Conservation (phyloP, 257 asterid genomes). For the Solanum raphanifolium region DNA sequence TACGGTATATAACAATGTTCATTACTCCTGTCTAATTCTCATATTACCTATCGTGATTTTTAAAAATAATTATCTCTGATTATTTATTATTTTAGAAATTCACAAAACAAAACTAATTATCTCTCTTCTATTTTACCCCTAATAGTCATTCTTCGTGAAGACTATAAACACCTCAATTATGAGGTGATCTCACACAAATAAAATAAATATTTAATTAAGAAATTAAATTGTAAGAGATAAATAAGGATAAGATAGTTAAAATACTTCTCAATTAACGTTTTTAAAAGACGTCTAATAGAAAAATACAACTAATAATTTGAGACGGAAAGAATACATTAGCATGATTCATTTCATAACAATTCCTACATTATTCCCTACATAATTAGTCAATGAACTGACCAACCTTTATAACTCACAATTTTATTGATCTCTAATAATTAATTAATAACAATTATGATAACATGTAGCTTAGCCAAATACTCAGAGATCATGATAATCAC, state of each 20-base stretch:
- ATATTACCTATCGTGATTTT: background rate
- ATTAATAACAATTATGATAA: background rate
- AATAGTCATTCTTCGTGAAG: background rate
- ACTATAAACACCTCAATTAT: background rate
- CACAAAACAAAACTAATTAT: no score
- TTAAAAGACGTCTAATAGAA: no score
- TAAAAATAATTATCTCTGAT: no score
- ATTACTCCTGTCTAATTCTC: background rate
- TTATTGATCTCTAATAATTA: background rate
- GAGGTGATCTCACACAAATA: no score
- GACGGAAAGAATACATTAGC: accelerated
- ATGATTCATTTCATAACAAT: no score
- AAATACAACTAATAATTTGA: no score
- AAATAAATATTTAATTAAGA: no score
- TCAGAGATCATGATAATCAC: background rate
- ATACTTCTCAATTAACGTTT: background rate
- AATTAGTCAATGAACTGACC: no score
- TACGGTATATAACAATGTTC: background rate
- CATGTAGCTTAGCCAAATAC: background rate
- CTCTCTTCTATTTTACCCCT: background rate
- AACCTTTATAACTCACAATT: background rate
- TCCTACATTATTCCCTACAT: background rate
- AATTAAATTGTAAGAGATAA: no score
- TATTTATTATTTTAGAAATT: no score
- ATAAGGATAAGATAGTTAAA: background rate